These are phyloP conservation scores for Xerocomellus intermedius DNA, from an alignment of 768 basidiomycete species.

Conservation along the genomic window DNA sequence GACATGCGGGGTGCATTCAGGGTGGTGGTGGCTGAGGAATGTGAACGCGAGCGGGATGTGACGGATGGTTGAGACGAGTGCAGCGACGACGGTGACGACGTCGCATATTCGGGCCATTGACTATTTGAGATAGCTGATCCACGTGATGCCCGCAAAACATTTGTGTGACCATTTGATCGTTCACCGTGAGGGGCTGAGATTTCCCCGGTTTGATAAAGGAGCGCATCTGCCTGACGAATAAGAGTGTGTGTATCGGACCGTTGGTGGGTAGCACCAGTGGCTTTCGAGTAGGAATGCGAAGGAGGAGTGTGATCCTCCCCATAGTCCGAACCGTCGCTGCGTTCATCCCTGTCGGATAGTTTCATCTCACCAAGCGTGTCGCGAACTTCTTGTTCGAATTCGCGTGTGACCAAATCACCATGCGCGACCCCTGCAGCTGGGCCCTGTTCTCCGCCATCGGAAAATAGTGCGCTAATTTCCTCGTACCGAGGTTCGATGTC, in stretches of 20 bases:
- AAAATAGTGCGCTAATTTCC: conserved; percentile 57
- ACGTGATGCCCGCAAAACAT: conserved; percentile 28
- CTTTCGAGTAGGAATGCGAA: conserved; percentile 41
- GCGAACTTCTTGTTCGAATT: conserved; percentile 44
- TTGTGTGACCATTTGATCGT: conserved; percentile 27
- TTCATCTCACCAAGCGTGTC: conserved; percentile 49
- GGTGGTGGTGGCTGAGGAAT: conserved; percentile 48
- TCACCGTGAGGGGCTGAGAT: conserved; percentile 36
- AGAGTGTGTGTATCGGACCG: conserved; percentile 52
- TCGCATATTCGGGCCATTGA: conserved; percentile 28
- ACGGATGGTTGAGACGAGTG: conserved; percentile 54
- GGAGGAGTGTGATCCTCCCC: conserved; percentile 44
- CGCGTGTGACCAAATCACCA: conserved; percentile 29
- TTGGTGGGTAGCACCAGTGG: conserved; percentile 36
- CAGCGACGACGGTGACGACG: conserved; percentile 48
- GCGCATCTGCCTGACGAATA: conserved; percentile 25
- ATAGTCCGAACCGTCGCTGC: conserved; percentile 66
- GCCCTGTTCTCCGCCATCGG: conserved; percentile 34
- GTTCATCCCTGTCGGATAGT: conserved; percentile 46
- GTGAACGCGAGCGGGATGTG: conserved; percentile 55
- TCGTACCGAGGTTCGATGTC: conserved; percentile 57
- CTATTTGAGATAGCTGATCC: conserved; percentile 28
- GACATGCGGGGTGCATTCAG: conserved; percentile 73
- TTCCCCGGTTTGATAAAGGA: conserved; percentile 23
- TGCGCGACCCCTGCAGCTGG: conserved; percentile 34